Conservation (phyloP, 305 asterid genomes). For the Salvia sclarea region DNA sequence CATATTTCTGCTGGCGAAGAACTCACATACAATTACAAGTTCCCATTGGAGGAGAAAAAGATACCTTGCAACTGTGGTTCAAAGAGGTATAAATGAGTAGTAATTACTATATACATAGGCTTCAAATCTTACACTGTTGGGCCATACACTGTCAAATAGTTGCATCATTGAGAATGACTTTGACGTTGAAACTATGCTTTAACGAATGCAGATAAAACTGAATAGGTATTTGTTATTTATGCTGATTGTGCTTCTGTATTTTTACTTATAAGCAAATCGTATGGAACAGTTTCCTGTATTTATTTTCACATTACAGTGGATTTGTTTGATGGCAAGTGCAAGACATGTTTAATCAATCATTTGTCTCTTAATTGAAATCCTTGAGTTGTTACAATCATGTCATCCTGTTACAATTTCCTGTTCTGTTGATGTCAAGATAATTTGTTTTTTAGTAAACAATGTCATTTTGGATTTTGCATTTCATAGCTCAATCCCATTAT, state of each 20-base stretch:
- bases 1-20: constrained; percentile 94
- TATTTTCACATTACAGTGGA: not conserved
- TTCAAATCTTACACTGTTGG: constrained; percentile 21
- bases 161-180: constrained; percentile 17
- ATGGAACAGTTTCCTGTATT: not conserved
- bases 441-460: not conserved
- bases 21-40: constrained; percentile 92
- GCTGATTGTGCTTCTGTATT: not conserved
- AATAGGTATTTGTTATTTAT: constrained; percentile 12
- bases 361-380: not conserved
- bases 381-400: not conserved
- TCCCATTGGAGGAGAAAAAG: constrained; percentile 96
- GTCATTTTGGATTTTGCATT: constrained; percentile 24
- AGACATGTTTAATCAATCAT: not conserved
- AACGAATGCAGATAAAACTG: not conserved
- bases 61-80: constrained; percentile 98
- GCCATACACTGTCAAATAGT: constrained; percentile 1
- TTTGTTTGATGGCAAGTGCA: too few species aligned
- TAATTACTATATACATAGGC: not conserved
- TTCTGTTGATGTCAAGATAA: not conserved
- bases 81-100: constrained; percentile 73
- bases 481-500: not conserved
- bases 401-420: constrained; percentile 3
- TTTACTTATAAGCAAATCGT: not conserved
- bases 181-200: constrained; percentile 5